These are phyloP conservation scores for Argentina anserina DNA, from an alignment of 306 rosid species.

Conservation along the genomic window DNA sequence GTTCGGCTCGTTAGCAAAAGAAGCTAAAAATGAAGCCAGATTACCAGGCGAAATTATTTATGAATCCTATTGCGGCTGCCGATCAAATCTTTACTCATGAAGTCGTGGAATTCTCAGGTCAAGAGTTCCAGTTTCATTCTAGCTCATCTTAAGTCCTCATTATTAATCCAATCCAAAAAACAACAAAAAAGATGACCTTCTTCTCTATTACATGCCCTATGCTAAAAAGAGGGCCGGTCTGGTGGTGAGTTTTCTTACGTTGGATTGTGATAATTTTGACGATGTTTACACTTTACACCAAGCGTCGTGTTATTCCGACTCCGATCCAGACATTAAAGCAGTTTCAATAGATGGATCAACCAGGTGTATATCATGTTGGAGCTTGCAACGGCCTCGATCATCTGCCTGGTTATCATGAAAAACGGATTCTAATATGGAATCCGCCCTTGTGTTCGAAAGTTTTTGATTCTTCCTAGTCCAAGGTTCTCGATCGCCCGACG, in stretches of 20 bases:
- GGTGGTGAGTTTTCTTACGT: neutral
- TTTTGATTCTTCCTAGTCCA: no score
- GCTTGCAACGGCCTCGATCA: neutral
- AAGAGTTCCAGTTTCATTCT: neutral
- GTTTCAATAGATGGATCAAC: neutral
- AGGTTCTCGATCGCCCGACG: no score
- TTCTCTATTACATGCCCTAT: neutral
- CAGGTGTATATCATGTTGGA: neutral
- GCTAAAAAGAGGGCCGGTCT: neutral
- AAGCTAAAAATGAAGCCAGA: neutral
- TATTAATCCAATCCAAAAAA: neutral
- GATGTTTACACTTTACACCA: neutral
- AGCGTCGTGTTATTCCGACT: slow-evolving; percentile 1
- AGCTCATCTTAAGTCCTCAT: neutral
- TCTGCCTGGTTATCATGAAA: neutral
- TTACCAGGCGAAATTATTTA: neutral
- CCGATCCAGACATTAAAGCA: neutral
- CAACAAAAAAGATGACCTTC: neutral
- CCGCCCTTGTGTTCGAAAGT: neutral
- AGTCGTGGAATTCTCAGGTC: neutral
- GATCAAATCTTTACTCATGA: neutral
- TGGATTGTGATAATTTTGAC: neutral
- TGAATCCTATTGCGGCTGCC: neutral
- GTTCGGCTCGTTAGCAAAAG: neutral
- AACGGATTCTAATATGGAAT: neutral